Conservation (phyloP, 2,329 filamentous ascomycete species). For the Ophiostoma piceae region DNA sequence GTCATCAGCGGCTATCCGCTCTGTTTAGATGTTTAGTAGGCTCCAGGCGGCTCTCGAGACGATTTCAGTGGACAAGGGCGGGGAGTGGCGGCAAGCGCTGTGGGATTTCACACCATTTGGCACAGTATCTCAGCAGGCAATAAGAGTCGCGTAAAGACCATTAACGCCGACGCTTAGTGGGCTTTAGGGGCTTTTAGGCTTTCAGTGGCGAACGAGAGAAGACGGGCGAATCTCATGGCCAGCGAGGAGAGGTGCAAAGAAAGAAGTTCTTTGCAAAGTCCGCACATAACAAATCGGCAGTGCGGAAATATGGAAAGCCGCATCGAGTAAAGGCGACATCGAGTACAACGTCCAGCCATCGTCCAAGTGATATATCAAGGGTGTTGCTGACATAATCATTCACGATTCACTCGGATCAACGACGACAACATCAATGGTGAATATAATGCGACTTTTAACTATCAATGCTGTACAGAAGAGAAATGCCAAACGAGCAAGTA, state of each 20-base stretch:
- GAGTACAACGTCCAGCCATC: not conserved
- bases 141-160: not conserved
- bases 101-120: not conserved
- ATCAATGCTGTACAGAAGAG: slow-evolving; percentile 1
- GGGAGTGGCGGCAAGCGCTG: not conserved
- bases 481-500: not conserved
- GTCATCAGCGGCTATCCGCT: not conserved
- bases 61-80: not conserved
- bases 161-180: not conserved
- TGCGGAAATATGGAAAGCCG: not conserved
- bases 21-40: too few relatives aligned
- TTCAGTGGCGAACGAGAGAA: not conserved
- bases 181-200: too few relatives aligned
- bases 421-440: not conserved
- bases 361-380: not conserved
- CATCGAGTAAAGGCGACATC: not conserved
- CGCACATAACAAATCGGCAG: too few relatives aligned
- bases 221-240: too few relatives aligned
- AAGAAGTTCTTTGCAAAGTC: not conserved
- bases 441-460: not conserved
- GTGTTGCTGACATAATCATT: not conserved
- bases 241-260: not conserved
- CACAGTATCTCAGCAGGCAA: not conserved
- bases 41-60: too few relatives aligned
- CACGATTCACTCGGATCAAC: not conserved